Conservation (phyloP, 805 yeast genomes). For the Suhomyces tanzawaensis region DNA sequence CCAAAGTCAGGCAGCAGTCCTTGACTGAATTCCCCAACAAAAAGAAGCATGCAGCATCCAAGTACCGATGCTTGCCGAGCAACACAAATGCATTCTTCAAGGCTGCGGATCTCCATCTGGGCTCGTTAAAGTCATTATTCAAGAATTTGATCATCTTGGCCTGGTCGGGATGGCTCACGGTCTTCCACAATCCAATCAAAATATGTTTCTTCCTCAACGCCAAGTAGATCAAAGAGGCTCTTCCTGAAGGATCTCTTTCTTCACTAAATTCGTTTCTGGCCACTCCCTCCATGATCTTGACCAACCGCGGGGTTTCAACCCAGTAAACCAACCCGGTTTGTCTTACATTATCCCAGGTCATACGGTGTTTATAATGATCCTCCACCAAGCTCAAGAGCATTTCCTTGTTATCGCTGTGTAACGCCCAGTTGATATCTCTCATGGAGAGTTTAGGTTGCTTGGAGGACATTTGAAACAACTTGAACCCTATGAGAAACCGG, state of each 20-base stretch:
- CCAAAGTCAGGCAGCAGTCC: conserved; percentile 75
- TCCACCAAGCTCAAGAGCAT: conserved; percentile 52
- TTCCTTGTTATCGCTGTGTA: conserved; percentile 77
- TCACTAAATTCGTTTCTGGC: conserved; percentile 71
- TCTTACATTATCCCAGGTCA: conserved; percentile 61
- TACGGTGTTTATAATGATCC: conserved; percentile 37
- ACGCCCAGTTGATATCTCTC: conserved; percentile 86
- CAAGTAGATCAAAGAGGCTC: conserved; percentile 70
- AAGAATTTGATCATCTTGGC: conserved; percentile 77
- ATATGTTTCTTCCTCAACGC: conserved; percentile 77
- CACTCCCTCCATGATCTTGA: conserved; percentile 54
- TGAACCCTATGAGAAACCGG: conserved; percentile 68
- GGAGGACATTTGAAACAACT: conserved; percentile 52
- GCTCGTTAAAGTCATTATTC: conserved; percentile 68
- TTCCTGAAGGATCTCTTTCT: conserved; percentile 64
- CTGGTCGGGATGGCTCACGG: conserved; percentile 74
- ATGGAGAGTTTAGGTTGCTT: conserved; percentile 58
- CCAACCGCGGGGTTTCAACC: conserved; percentile 40
- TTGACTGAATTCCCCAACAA: conserved; percentile 69
- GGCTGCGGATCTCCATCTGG: conserved; percentile 87
- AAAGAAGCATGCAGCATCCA: conserved; percentile 88
- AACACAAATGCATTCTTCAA: conserved; percentile 88
- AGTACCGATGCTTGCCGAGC: conserved; percentile 80
- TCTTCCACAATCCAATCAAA: conserved; percentile 79
- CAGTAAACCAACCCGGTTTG: conserved; percentile 71